phyloP scores from a whole-genome alignment of 2,329 filamentous ascomycete species.

The Blastomyces gilchristii region DNA sequence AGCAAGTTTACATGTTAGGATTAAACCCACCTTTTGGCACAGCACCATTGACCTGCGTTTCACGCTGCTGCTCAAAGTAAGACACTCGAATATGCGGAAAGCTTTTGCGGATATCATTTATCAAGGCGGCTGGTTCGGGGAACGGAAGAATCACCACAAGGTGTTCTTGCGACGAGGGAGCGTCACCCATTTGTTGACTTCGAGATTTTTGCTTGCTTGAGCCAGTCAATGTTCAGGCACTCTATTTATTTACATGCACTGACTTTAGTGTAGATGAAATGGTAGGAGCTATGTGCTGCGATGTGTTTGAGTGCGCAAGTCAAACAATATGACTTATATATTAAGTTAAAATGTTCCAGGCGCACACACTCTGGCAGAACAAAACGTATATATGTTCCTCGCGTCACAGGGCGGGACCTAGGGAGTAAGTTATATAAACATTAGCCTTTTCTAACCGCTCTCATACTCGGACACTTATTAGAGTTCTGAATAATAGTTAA shows the following conservation, averaged over 20 bases:
- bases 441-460: background rate
- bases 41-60: conserved; percentile 11
- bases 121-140: conserved; percentile 31
- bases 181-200: conserved; percentile 9
- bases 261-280: background rate
- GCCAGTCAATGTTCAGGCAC: background rate
- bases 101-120: conserved; percentile 31
- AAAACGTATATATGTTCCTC: background rate
- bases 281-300: background rate
- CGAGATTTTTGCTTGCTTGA: background rate
- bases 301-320: background rate
- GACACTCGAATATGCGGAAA: conserved; percentile 40
- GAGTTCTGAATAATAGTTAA: background rate
- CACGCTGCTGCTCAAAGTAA: conserved; percentile 26
- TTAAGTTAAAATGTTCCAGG: background rate
- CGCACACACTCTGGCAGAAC: background rate
- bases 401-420: background rate
- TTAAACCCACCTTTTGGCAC: conserved; percentile 11
- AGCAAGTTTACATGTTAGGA: background rate
- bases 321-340: too few species aligned
- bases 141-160: conserved; percentile 38
- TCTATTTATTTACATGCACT: background rate
- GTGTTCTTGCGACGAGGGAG: conserved; percentile 20
- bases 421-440: too few species aligned
- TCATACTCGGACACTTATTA: background rate